Evolutionary conservation across 2,329 filamentous ascomycete genomes (phyloP).

Genomic region (Myrmaecium sp.): DNA sequence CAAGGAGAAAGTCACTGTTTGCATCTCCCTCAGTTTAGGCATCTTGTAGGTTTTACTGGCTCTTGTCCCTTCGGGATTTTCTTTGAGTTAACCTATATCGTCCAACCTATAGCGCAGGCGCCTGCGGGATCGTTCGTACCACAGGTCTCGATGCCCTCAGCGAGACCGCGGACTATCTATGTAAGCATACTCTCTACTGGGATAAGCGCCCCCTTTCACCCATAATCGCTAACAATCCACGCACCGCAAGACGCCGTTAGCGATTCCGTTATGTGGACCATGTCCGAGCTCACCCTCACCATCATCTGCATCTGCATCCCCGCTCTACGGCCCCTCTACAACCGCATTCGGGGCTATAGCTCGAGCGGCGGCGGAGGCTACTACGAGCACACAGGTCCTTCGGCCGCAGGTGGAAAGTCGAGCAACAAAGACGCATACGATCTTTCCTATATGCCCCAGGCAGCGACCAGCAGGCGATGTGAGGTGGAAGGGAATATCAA

Average conservation of each 20-base stretch:
- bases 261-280: conserved; percentile 12
- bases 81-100: neutral
- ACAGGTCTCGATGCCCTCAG: conserved; percentile 10
- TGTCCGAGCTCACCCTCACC: conserved; percentile 12
- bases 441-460: conserved; percentile 3
- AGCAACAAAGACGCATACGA: conserved; percentile 1
- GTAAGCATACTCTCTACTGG: conserved; percentile 7
- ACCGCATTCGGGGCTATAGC: conserved; percentile 2
- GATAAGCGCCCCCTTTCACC: conserved; percentile 4
- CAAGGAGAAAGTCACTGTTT: conserved; percentile 14
- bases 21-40: conserved; percentile 13
- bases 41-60: conserved; percentile 8
- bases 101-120: conserved; percentile 6
- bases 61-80: neutral
- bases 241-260: conserved; percentile 2
- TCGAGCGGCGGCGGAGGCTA: conserved; percentile 3
- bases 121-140: conserved; percentile 11
- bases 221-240: conserved; percentile 2
- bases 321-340: conserved; percentile 11
- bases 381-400: conserved; percentile 3
- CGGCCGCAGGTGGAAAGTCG: neutral
- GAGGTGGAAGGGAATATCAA: conserved; percentile 1
- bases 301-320: conserved; percentile 14
- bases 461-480: neutral
- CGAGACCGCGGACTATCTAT: conserved; percentile 6